phyloP scores from a whole-genome alignment of 2,329 filamentous ascomycete genomes.

The Pseudogymnoascus destructans region DNA sequence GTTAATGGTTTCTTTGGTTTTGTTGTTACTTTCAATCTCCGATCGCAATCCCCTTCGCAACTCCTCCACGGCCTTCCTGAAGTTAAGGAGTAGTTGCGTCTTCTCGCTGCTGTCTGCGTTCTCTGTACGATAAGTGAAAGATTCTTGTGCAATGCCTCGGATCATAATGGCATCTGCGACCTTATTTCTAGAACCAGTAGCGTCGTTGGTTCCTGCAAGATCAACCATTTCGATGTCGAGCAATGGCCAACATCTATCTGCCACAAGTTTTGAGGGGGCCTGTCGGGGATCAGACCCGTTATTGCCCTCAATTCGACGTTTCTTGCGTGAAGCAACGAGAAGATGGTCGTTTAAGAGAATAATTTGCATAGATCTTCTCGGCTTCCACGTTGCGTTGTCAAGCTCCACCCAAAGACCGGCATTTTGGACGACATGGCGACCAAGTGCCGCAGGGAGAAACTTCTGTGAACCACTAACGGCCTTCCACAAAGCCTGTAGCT shows the following conservation, averaged over 20 bases:
- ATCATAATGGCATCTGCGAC: conserved; percentile 83
- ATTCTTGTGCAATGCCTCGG: conserved; percentile 71
- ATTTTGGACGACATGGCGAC: conserved; percentile 89
- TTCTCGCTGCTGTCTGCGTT: conserved; percentile 71
- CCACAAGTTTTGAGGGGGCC: conserved; percentile 63
- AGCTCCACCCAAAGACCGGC: conserved; percentile 91
- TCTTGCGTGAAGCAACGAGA: conserved; percentile 81
- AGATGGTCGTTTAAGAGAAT: conserved; percentile 92
- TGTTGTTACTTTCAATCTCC: conserved; percentile 77
- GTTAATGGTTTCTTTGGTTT: conserved; percentile 71
- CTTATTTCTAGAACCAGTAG: conserved; percentile 44
- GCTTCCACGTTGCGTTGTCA: conserved; percentile 95
- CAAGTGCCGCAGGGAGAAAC: conserved; percentile 77
- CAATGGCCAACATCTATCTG: conserved; percentile 87
- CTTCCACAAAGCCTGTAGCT: conserved; percentile 79
- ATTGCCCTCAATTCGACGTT: conserved; percentile 65
- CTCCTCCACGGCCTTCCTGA: conserved; percentile 86
- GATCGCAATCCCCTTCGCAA: conserved; percentile 73
- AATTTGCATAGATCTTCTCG: conserved; percentile 75
- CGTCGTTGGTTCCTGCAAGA: conserved; percentile 55
- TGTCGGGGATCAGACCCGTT: conserved; percentile 34
- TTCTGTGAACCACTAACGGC: conserved; percentile 97
- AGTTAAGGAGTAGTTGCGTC: conserved; percentile 67
- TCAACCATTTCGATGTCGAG: conserved; percentile 89
- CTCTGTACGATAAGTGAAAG: conserved; percentile 87